Conservation (phyloP, 257 asterid species). For the Forsythia suspensa region DNA sequence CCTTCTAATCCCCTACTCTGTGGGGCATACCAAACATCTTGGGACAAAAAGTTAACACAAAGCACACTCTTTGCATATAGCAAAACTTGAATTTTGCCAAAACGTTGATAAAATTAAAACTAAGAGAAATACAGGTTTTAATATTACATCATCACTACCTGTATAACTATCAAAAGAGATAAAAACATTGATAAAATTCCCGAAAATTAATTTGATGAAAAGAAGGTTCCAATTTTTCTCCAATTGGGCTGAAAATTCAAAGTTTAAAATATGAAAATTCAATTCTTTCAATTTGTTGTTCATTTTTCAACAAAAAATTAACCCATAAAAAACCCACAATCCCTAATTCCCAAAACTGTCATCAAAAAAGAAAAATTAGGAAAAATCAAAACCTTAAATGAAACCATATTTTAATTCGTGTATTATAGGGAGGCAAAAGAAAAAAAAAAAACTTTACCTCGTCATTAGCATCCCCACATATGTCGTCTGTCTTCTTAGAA, state of each 20-base stretch:
- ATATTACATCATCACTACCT: neutral
- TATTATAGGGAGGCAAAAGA: neutral
- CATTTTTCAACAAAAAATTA: neutral
- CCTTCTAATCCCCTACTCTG: neutral
- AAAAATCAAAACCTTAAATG: neutral
- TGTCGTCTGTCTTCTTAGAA: constrained; percentile 78
- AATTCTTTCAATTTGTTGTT: neutral
- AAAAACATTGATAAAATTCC: neutral
- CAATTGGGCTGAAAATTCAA: neutral
- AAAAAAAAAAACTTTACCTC: neutral
- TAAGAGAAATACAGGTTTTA: neutral
- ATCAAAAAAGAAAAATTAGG: neutral
- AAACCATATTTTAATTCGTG: neutral
- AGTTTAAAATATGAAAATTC: neutral
- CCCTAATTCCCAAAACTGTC: neutral
- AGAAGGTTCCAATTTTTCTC: neutral
- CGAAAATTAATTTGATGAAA: neutral
- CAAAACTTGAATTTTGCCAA: neutral
- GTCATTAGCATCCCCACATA: constrained; percentile 30
- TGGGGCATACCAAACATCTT: too few species aligned
- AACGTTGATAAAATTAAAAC: neutral
- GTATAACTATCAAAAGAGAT: neutral
- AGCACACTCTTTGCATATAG: neutral
- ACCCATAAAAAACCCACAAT: neutral
- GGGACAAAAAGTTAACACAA: too few species aligned